These are phyloP conservation scores for Ascochyta clinopodiicola DNA, from an alignment of 2,329 filamentous ascomycete species.

Conservation along the genomic window DNA sequence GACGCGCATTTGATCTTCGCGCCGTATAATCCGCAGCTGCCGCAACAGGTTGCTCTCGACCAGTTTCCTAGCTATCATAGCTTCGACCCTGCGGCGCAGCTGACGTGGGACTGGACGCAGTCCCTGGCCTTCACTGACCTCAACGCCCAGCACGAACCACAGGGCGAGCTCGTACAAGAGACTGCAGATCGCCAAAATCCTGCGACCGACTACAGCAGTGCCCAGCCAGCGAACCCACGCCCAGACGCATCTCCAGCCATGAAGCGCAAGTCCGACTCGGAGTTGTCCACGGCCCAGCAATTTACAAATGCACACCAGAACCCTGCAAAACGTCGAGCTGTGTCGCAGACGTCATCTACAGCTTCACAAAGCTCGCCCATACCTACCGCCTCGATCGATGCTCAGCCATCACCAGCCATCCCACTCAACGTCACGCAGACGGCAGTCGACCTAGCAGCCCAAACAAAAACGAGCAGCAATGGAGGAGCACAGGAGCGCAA, in stretches of 20 bases:
- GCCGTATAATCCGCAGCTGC: slow-evolving; percentile 27
- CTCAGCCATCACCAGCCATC: slow-evolving; percentile 30
- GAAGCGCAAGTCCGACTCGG: slow-evolving; percentile 48
- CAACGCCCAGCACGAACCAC: slow-evolving; percentile 51
- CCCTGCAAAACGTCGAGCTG: slow-evolving; percentile 42
- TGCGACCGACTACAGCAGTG: slow-evolving; percentile 49
- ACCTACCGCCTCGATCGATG: slow-evolving; percentile 22
- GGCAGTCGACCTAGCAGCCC: slow-evolving; percentile 6
- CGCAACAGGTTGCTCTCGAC: slow-evolving; percentile 16
- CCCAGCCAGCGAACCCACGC: slow-evolving; percentile 33
- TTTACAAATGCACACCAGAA: slow-evolving; percentile 26
- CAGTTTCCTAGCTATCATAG: slow-evolving; percentile 28
- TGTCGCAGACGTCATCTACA: slow-evolving; percentile 42
- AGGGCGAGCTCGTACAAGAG: slow-evolving; percentile 54
- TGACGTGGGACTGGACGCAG: slow-evolving; percentile 50
- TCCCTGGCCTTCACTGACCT: slow-evolving; percentile 44
- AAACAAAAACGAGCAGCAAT: slow-evolving; percentile 18
- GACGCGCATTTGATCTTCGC: slow-evolving; percentile 28
- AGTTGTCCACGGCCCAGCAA: slow-evolving; percentile 38
- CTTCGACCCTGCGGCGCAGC: slow-evolving; percentile 33
- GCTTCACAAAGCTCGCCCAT: slow-evolving; percentile 35
- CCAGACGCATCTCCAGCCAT: slow-evolving; percentile 37
- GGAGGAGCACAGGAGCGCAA: slow-evolving; percentile 30
- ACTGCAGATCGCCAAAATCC: slow-evolving; percentile 36
- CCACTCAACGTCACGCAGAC: slow-evolving; percentile 22